Evolutionary conservation across 495 filamentous ascomycete species (phyloP).

Genomic region (Trichoderma virens): DNA sequence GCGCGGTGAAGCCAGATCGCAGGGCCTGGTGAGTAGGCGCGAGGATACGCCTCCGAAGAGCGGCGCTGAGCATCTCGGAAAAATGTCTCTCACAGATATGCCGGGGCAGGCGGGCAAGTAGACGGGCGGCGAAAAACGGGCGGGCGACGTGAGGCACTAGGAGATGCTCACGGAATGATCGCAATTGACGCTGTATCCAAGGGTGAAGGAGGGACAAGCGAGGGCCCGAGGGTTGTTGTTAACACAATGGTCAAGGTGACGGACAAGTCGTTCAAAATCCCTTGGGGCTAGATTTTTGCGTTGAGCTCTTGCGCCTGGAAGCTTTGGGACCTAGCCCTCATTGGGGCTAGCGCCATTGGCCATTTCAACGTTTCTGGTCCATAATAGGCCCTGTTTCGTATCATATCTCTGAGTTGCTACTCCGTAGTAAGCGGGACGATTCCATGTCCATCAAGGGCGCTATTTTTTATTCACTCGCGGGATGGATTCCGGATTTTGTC

Average conservation of each 20-base stretch:
- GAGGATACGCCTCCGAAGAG: slow-evolving; percentile 47
- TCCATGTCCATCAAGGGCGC: too few species aligned
- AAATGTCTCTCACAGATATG: slow-evolving; percentile 2
- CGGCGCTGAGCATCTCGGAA: slow-evolving; percentile 45
- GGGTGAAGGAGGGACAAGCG: background rate
- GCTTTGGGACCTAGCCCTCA: slow-evolving; percentile 3
- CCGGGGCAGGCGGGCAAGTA: background rate
- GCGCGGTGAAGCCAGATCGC: slow-evolving; percentile 34
- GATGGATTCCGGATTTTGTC: too few species aligned
- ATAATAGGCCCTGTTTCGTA: background rate
- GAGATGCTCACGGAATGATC: slow-evolving; percentile 3
- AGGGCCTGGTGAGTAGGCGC: slow-evolving; percentile 30
- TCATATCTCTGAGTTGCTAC: background rate
- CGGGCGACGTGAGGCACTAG: slow-evolving; percentile 12
- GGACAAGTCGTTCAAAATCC: background rate
- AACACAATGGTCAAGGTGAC: background rate
- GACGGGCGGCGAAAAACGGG: slow-evolving; percentile 11
- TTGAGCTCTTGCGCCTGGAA: slow-evolving; percentile 1
- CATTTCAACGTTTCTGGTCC: background rate
- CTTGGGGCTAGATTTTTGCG: slow-evolving; percentile 6
- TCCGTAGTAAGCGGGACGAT: background rate
- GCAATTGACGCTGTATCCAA: slow-evolving; percentile 4
- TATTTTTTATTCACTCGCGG: too few species aligned
- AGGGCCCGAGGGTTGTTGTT: background rate
- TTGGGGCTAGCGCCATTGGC: slow-evolving; percentile 1